phyloP scores from a whole-genome alignment of 2,329 filamentous ascomycete genomes.

The Colletotrichum euphorbiae region DNA sequence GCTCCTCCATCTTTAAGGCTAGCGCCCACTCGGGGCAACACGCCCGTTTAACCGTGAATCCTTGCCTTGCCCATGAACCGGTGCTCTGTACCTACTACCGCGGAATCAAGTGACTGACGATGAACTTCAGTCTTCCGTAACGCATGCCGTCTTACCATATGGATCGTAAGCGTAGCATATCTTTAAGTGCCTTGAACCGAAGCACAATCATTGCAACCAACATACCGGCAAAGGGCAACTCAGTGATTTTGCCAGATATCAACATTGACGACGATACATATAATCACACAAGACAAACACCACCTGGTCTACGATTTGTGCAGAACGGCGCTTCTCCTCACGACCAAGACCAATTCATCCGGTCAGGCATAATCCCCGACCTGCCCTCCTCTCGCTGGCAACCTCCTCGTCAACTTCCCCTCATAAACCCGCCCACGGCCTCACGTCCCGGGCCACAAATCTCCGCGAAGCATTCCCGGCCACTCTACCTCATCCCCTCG shows the following conservation, averaged over 20 bases:
- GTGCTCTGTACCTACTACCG: too few species aligned
- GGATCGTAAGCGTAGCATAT: too few species aligned
- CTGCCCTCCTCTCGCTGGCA: neutral
- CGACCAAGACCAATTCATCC: neutral
- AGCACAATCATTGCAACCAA: too few species aligned
- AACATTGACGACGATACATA: neutral
- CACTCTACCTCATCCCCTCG: neutral
- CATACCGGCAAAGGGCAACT: too few species aligned
- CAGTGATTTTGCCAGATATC: too few species aligned
- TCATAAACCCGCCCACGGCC: neutral
- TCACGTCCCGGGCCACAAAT: slow-evolving; percentile 6
- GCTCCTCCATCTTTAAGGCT: slow-evolving; percentile 20
- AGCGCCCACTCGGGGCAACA: slow-evolving; percentile 13
- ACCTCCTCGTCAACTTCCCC: neutral
- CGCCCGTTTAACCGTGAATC: neutral
- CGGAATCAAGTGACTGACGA: too few species aligned
- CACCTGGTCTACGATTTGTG: too few species aligned
- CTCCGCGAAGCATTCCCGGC: slow-evolving; percentile 23
- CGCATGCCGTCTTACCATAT: too few species aligned
- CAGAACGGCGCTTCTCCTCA: neutral
- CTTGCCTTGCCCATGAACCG: too few species aligned
- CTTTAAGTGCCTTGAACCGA: too few species aligned
- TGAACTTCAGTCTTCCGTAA: too few species aligned
- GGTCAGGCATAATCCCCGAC: neutral
- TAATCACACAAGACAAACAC: too few species aligned